These are phyloP conservation scores for Cytospora paraplurivora DNA, from an alignment of 2,329 filamentous ascomycete genomes.

Conservation along the genomic window DNA sequence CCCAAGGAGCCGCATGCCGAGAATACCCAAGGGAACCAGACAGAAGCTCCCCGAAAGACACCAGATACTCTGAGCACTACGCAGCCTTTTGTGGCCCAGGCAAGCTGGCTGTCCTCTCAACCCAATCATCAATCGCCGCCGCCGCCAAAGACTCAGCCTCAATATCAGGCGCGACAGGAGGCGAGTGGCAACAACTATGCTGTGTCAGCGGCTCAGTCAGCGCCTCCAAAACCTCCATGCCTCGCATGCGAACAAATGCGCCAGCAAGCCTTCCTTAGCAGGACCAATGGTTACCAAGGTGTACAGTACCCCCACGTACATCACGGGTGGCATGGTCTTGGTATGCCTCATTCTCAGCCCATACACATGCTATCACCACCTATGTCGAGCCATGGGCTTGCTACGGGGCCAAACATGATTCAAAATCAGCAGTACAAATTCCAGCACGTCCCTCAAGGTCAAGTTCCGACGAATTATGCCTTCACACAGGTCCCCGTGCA, in stretches of 20 bases:
- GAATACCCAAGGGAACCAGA: background rate
- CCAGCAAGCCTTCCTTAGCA: constrained; percentile 35
- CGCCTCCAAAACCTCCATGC: constrained; percentile 35
- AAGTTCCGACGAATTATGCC: constrained; percentile 19
- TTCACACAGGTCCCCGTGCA: constrained; percentile 19
- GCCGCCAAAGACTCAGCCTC: background rate
- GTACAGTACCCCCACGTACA: constrained; percentile 20
- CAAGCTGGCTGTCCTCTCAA: background rate
- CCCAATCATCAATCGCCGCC: background rate
- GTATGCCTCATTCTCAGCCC: constrained; percentile 12
- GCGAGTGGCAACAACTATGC: background rate
- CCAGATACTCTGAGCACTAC: background rate
- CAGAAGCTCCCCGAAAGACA: background rate
- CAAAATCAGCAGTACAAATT: constrained; percentile 16
- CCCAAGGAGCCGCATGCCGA: background rate
- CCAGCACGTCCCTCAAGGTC: constrained; percentile 18
- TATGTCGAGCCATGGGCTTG: constrained; percentile 5
- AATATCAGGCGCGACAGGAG: background rate
- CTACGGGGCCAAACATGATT: constrained; percentile 3
- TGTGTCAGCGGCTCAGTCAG: constrained; percentile 9
- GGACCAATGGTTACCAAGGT: constrained; percentile 33
- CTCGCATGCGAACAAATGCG: constrained; percentile 36
- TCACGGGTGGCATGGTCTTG: constrained; percentile 25
- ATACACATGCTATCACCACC: constrained; percentile 11
- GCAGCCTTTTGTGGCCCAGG: constrained; percentile 4